Evolutionary conservation across 306 rosid genomes (phyloP).

Genomic region (Ormosia emarginata): DNA sequence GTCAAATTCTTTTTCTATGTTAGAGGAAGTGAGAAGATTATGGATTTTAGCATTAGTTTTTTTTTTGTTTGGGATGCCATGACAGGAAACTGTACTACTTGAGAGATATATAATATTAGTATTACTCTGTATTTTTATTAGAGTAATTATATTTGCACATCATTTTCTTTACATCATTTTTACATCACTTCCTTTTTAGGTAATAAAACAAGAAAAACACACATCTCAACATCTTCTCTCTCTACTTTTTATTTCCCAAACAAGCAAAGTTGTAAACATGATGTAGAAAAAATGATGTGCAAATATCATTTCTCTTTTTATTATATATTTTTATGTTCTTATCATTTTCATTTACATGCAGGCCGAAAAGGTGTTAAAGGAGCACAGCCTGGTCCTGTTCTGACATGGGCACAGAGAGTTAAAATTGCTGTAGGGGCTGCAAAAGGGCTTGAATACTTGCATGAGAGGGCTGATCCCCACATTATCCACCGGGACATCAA

Average conservation of each 20-base stretch:
- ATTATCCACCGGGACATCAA: conserved; percentile 85
- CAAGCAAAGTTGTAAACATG: too few species aligned
- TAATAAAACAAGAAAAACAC: too few species aligned
- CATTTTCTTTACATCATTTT: too few species aligned
- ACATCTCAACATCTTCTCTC: too few species aligned
- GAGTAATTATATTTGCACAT: too few species aligned
- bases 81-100: neutral
- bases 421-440: conserved; percentile 96
- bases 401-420: conserved; percentile 85
- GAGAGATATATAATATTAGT: neutral
- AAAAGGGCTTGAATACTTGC: conserved; percentile 85
- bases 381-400: conserved; percentile 93
- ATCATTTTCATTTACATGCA: conserved; percentile 26
- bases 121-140: neutral
- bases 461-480: conserved; percentile 79
- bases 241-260: too few species aligned
- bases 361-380: conserved; percentile 95
- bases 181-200: too few species aligned
- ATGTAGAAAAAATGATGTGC: too few species aligned
- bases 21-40: neutral
- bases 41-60: neutral
- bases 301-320: neutral
- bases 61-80: neutral
- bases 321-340: neutral
- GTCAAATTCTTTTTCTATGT: neutral